These are phyloP conservation scores for Clarireedia sp. DNA, from an alignment of 2,329 filamentous ascomycete species.

Conservation along the genomic window DNA sequence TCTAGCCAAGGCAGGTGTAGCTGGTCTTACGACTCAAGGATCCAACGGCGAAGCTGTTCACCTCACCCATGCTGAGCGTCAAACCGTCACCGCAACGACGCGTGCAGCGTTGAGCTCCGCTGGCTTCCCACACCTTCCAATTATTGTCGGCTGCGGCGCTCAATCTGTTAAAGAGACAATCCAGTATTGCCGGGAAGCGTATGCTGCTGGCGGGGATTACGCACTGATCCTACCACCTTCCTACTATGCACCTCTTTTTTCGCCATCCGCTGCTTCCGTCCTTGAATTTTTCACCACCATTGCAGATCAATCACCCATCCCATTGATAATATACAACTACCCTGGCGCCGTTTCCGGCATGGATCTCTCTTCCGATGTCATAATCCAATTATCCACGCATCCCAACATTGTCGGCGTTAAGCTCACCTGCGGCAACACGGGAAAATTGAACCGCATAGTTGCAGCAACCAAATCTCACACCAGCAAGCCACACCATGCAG, in stretches of 20 bases:
- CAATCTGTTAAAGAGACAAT: conserved; percentile 60
- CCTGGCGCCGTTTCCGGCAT: conserved; percentile 79
- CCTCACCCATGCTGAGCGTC: conserved; percentile 53
- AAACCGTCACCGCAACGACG: conserved; percentile 50
- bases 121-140: conserved; percentile 48
- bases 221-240: conserved; percentile 59
- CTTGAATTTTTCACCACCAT: conserved; percentile 53
- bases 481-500: conserved; percentile 35
- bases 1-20: conserved; percentile 51
- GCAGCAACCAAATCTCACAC: conserved; percentile 47
- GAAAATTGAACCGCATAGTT: conserved; percentile 49
- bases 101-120: conserved; percentile 51
- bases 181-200: conserved; percentile 54
- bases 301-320: conserved; percentile 62
- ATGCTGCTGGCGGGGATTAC: conserved; percentile 55
- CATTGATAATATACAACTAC: conserved; percentile 84
- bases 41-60: conserved; percentile 63
- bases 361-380: conserved; percentile 81
- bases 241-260: conserved; percentile 57
- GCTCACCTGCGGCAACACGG: conserved; percentile 80
- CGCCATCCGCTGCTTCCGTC: conserved; percentile 39
- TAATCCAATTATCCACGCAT: conserved; percentile 71
- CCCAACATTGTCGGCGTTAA: conserved; percentile 84
- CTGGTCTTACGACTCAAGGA: conserved; percentile 55
- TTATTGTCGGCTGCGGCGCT: conserved; percentile 60